Base-by-base conservation (phyloP, 1,284 basidiomycete genomes). In the Naganishia albida region DNA sequence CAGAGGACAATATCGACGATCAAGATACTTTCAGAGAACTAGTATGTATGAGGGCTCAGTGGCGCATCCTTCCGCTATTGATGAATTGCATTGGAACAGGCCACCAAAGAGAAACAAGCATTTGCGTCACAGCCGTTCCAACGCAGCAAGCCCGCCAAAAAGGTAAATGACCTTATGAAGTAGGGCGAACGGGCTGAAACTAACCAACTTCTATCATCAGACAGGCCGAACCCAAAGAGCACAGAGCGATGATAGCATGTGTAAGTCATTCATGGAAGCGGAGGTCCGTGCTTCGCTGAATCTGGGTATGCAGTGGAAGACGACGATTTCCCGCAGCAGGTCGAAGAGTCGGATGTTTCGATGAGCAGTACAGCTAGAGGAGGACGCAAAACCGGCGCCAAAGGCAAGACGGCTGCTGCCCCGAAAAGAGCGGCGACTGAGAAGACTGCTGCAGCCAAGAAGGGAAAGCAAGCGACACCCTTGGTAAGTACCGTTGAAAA, bases 211-310 rank as follows among this genome's bases (percentile, higher is more conserved):
- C 48, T 6, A 43, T n/a, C 26, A 39, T 30, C n/a, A 40, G 52
- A 26, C 64, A 78, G 76, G 73, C 72, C n/a, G 83, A 87, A 86
- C 72, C 81, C 79, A 23, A 82, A 80, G 70, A 81, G 78, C 23
- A 78, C 79, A 40, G 44, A 66, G 65, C 44, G 84, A 84, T 28
- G 91, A 93, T 73, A 93, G 90, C 16, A 93, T 93, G 89, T 80
- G 83, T 80, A 83, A 86, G 84, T 68, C 0, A 0, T 38, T 16
- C 3, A 4, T 4, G 10, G 6, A 34, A 10, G 34, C 34, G 10
- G 10, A 34, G 10, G 34, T 34, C 10, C 10, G 34, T 34, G 34
- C 34, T 34, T 34, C 6, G 10, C 56, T 50, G 10, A 44, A 43
- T 28, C 38, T 10, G 1, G 70, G 73, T 70, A 62, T 30, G 34